Evolutionary conservation across 768 basidiomycete genomes (phyloP).

Genomic region (Leccinellum albellum): DNA sequence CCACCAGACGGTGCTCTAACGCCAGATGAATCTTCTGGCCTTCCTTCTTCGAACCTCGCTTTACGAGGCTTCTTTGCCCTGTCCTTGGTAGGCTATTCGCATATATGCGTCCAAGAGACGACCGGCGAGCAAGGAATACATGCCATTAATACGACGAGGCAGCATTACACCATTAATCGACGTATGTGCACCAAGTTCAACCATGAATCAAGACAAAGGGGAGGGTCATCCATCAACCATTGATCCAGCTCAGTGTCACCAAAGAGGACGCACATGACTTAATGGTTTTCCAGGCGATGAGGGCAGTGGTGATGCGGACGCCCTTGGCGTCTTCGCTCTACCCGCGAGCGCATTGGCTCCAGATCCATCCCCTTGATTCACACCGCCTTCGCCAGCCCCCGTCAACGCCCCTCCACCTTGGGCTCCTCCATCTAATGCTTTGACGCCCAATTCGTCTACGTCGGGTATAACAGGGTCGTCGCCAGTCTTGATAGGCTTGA

Average conservation of each 20-base stretch:
- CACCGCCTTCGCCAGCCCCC: constrained; percentile 3
- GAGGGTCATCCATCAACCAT: constrained; percentile 39
- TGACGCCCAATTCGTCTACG: constrained; percentile 40
- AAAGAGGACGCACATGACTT: constrained; percentile 84
- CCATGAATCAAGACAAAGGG: constrained; percentile 7
- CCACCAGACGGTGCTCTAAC: neutral
- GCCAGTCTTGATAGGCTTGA: constrained; percentile 47
- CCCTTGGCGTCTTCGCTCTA: constrained; percentile 23
- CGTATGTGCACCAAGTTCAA: constrained; percentile 22
- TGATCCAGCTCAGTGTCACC: constrained; percentile 50
- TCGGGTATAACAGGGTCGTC: constrained; percentile 36
- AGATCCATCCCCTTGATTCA: constrained; percentile 18
- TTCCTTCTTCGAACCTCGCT: constrained; percentile 23
- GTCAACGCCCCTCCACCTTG: constrained; percentile 19
- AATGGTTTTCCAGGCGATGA: constrained; percentile 59
- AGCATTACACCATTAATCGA: constrained; percentile 33
- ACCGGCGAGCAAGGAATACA: constrained; percentile 21
- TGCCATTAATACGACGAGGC: constrained; percentile 24
- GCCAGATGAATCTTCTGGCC: neutral
- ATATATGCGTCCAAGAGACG: constrained; percentile 3
- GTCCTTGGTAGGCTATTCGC: constrained; percentile 65
- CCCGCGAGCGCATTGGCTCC: constrained; percentile 12
- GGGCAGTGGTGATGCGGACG: constrained; percentile 30
- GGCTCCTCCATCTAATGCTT: constrained; percentile 46
- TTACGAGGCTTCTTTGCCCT: constrained; percentile 68